Percentiles rank a stretch among this genome's conserved stretches.
Evolutionary conservation across 2,329 filamentous ascomycete genomes (phyloP).

Genomic region (Hypoxylon sp.): DNA sequence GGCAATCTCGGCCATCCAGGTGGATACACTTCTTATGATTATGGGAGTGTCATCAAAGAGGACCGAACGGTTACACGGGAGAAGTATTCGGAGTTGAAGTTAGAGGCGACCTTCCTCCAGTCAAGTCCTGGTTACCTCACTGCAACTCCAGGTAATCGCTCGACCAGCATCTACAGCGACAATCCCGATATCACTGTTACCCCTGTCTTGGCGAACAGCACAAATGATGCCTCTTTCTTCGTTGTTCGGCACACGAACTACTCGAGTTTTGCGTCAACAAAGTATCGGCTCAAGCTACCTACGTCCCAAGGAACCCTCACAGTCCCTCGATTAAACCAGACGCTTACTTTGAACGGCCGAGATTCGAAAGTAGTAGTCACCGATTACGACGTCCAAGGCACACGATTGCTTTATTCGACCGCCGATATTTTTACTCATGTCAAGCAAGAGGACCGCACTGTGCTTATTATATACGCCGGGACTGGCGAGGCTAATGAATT

Average conservation of each 20-base stretch:
- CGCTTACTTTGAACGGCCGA: constrained; percentile 70
- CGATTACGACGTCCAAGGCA: constrained; percentile 72
- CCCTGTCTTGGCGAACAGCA: constrained; percentile 67
- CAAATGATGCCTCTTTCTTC: constrained; percentile 68
- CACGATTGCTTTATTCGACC: constrained; percentile 73
- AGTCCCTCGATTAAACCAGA: constrained; percentile 69
- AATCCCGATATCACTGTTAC: constrained; percentile 69
- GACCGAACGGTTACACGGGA: constrained; percentile 76
- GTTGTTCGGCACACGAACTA: constrained; percentile 76
- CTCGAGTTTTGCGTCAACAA: constrained; percentile 65
- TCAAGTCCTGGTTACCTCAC: constrained; percentile 77
- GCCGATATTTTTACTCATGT: constrained; percentile 75
- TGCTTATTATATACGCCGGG: constrained; percentile 73
- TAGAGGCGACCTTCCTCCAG: constrained; percentile 80
- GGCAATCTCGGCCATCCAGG: constrained; percentile 80
- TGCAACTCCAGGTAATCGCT: constrained; percentile 65
- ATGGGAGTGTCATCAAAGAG: constrained; percentile 73
- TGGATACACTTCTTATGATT: constrained; percentile 71
- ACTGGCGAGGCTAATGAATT: constrained; percentile 73
- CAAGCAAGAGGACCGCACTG: constrained; percentile 60
- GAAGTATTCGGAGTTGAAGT: constrained; percentile 84
- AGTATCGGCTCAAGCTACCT: constrained; percentile 73
- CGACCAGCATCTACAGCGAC: constrained; percentile 64
- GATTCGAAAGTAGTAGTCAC: constrained; percentile 77
- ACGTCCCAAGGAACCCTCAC: constrained; percentile 69